A percentile compares a stretch with the other conserved stretches of the same genome.
These are phyloP conservation scores for Pseudogymnoascus sp. DNA, from an alignment of 2,329 filamentous ascomycete genomes.

Conservation along the genomic window DNA sequence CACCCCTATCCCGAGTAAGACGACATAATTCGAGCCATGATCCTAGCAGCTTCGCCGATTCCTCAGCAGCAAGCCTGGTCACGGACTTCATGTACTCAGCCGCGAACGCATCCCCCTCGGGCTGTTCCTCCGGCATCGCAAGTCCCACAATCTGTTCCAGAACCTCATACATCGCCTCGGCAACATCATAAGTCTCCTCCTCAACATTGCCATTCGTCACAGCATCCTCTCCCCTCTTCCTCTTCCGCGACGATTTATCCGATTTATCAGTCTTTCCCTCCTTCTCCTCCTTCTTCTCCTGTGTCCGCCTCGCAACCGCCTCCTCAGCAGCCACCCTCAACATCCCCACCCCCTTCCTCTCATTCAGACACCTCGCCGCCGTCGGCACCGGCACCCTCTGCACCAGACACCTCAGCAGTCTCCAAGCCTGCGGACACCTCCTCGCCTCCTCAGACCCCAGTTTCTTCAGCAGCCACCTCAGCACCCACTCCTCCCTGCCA, in stretches of 20 bases:
- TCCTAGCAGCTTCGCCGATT: conserved; percentile 26
- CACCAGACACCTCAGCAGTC: conserved; percentile 53
- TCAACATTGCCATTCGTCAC: conserved; percentile 11
- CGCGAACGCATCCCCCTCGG: conserved; percentile 18
- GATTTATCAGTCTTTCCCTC: conserved; percentile 30
- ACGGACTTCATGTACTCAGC: conserved; percentile 28
- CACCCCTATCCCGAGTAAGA: conserved; percentile 10
- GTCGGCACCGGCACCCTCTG: conserved; percentile 60
- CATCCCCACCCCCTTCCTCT: conserved; percentile 59
- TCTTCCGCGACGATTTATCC: conserved; percentile 25
- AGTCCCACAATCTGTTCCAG: conserved; percentile 19
- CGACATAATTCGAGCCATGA: conserved; percentile 26
- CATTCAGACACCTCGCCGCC: conserved; percentile 62
- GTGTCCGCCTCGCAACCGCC: conserved; percentile 26
- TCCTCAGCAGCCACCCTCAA: conserved; percentile 61
- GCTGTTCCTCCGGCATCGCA: conserved; percentile 14
- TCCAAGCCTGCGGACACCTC: conserved; percentile 41
- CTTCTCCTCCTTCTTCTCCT: conserved; percentile 20
- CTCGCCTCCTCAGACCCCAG: conserved; percentile 34
- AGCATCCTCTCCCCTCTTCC: conserved; percentile 25
- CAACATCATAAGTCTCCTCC: conserved; percentile 11
- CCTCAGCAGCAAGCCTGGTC: conserved; percentile 23
- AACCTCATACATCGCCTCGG: conserved; percentile 20
- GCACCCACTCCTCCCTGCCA: conserved; percentile 55
- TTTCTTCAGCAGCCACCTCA: conserved; percentile 60